These are phyloP conservation scores for Botrytis medusae DNA, from an alignment of 2,329 filamentous ascomycete species.

Conservation along the genomic window DNA sequence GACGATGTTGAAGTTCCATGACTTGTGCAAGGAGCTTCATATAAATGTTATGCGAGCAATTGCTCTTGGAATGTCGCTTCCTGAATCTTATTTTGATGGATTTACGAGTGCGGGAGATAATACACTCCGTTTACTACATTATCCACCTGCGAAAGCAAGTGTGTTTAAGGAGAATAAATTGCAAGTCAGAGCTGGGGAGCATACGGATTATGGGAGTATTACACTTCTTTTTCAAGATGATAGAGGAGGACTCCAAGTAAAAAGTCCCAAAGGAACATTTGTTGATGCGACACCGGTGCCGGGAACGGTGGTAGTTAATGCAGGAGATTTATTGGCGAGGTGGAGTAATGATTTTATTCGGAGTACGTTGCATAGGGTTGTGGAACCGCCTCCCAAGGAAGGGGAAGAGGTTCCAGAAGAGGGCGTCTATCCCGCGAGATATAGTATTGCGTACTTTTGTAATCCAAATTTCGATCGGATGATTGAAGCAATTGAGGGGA, in stretches of 20 bases:
- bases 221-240: conserved; percentile 57
- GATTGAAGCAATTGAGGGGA: conserved; percentile 67
- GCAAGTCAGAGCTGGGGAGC: conserved; percentile 51
- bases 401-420: conserved; percentile 38
- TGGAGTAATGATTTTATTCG: conserved; percentile 93
- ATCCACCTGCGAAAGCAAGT: conserved; percentile 49
- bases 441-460: conserved; percentile 84
- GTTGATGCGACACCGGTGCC: conserved; percentile 81
- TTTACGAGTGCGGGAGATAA: conserved; percentile 67
- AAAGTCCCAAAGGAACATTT: conserved; percentile 72
- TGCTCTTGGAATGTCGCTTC: conserved; percentile 74
- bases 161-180: conserved; percentile 52
- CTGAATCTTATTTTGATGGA: conserved; percentile 70
- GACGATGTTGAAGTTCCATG: conserved; percentile 74
- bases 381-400: conserved; percentile 66
- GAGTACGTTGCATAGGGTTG: conserved; percentile 85
- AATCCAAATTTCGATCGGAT: conserved; percentile 63
- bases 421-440: conserved; percentile 67
- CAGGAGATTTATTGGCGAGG: conserved; percentile 78
- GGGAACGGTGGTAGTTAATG: conserved; percentile 83
- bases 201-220: conserved; percentile 54
- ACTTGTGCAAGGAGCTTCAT: conserved; percentile 72
- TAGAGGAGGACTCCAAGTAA: conserved; percentile 52
- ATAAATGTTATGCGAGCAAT: conserved; percentile 80
- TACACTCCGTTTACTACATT: conserved; percentile 61